These are phyloP conservation scores for Daucus carota DNA, from an alignment of 129 eudicot species.

Conservation along the genomic window DH1_v3.0 NC_030385.2:37860001-37860500, in stretches of 20 bases:
- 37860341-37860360: not conserved
- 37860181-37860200: constrained; percentile 1
- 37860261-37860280: constrained; percentile 8
- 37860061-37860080: not conserved
- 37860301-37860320: not conserved
- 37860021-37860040: not conserved
- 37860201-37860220: not conserved
- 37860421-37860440: constrained; percentile 8
- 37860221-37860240: not conserved
- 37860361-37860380: not conserved
- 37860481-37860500: constrained; percentile 9
- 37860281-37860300: not conserved
- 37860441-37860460: constrained; percentile 7
- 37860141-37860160: constrained; percentile 14
- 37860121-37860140: not conserved
- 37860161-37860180: constrained; percentile 12
- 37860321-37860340: not conserved
- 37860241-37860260: not conserved
- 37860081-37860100: constrained; percentile 2
- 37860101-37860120: not conserved
- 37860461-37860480: constrained; percentile 17
- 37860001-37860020: not conserved
- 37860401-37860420: too few relatives aligned
- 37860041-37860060: not conserved
- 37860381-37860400: not conserved